Base-by-base conservation (phyloP, 306 rosid species). In the Vachellia pachyceras region DNA sequence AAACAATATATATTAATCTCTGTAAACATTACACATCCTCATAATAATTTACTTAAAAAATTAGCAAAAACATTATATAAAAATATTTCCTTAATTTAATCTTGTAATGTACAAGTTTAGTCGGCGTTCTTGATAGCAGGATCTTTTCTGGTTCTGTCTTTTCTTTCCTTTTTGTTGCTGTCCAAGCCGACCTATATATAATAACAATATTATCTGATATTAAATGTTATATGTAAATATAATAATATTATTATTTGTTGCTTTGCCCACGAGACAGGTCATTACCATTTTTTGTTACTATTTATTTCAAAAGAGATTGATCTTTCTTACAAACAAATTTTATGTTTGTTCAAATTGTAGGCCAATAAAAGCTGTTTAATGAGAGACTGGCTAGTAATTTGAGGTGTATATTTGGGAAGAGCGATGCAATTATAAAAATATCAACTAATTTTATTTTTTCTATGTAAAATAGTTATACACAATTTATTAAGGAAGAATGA, bases 151-250 rank as follows among this genome's bases (percentile, higher is more conserved):
- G 60, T 12, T 46, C 73, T 45, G 49, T 14, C 50, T 60, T 20
- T 17, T 50, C 63, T 77, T 77, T 77, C 54, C 54, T 74, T 64
- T 29, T 29, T 72, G 79, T 46, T 63, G 75, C 29, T 40, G 36
- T n/a, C 33, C 50, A 18, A 14, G 25, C 82, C 82, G 85, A 82
- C 82, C 85, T 29, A 20, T 14, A 10, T 68, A 33, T 68, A 42
- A 20, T 40, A 68, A 20, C 42, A 5, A 10, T 7, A 20, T 41
- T 10, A 18, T 40, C 2, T 1, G 4, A 41, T 69, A 22, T 41
- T 69, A 69, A 41, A 9, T 39, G 15, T 40, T 18, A 49, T 49
- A 20, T 61, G 6, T 12, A 5, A 3, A 61, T 60, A 54, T 54
- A 29, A 14, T 25, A 60, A 12, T 61, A 61, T 4, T 61, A 25